A percentile compares a stretch with the other conserved stretches of the same genome.
Conservation (phyloP, 176 grass and related monocot species). For the Hyparrhenia diplandra region DNA sequence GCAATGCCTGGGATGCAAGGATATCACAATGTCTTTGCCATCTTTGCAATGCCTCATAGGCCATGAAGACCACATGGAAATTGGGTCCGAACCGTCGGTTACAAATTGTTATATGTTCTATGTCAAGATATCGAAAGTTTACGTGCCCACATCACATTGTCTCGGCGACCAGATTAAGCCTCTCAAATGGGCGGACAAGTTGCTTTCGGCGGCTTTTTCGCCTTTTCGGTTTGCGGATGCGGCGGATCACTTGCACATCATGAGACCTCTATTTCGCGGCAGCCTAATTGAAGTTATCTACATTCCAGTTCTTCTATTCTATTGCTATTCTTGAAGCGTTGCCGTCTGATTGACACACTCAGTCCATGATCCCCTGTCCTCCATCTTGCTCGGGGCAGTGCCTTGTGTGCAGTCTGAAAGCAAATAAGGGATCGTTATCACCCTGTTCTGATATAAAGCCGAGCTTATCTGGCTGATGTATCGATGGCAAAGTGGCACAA, state of each 20-base stretch:
- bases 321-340: not conserved
- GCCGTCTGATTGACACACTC: not conserved
- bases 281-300: too few relatives aligned
- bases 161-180: not conserved
- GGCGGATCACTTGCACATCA: slow-evolving; percentile 1
- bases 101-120: not conserved
- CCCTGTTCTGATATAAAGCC: too few relatives aligned
- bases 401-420: not conserved
- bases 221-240: not conserved
- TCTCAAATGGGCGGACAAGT: not conserved
- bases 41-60: not conserved
- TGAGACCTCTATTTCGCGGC: not conserved
- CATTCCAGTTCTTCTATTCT: too few relatives aligned
- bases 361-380: too few relatives aligned
- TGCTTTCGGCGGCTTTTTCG: not conserved
- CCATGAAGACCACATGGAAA: not conserved
- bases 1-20: not conserved
- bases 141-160: too few relatives aligned
- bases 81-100: not conserved
- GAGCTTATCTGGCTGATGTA: not conserved
- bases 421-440: too few relatives aligned
- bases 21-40: slow-evolving; percentile 6
- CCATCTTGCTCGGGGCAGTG: too few relatives aligned
- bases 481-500: not conserved
- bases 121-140: not conserved